These are phyloP conservation scores for Zygotorulaspora sp. DNA, from an alignment of 805 yeast species.

Conservation along the genomic window DNA sequence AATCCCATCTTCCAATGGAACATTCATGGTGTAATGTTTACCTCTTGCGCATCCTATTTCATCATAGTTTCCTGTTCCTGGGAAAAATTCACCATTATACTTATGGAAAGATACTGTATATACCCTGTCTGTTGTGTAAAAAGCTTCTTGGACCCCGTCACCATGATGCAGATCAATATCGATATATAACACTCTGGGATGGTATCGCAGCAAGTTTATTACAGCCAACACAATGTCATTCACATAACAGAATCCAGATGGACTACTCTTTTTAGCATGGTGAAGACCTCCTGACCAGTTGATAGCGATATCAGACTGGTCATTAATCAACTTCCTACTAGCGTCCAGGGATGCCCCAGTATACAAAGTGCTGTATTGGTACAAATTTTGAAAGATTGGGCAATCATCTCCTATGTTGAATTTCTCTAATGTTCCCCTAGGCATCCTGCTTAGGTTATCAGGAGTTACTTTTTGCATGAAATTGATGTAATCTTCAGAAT, in stretches of 20 bases:
- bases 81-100: constrained; percentile 84
- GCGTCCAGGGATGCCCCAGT: constrained; percentile 93
- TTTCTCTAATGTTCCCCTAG: constrained; percentile 45
- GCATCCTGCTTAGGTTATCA: constrained; percentile 54
- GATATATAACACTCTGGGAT: constrained; percentile 80
- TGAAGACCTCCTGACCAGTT: constrained; percentile 93
- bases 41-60: constrained; percentile 85
- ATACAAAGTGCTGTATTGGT: constrained; percentile 69
- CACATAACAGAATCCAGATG: constrained; percentile 86
- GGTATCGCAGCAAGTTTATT: constrained; percentile 69
- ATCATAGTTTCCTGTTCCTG: constrained; percentile 84
- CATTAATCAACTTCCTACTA: constrained; percentile 72
- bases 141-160: constrained; percentile 93
- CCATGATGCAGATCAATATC: constrained; percentile 94
- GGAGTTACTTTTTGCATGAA: constrained; percentile 76
- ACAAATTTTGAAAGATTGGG: constrained; percentile 76
- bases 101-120: constrained; percentile 90
- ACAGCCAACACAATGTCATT: constrained; percentile 87
- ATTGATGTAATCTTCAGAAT: constrained; percentile 79
- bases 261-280: constrained; percentile 87
- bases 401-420: constrained; percentile 97
- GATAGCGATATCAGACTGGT: constrained; percentile 85
- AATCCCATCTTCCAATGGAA: constrained; percentile 87
- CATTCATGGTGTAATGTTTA: constrained; percentile 76
- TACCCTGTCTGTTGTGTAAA: constrained; percentile 85